Evolutionary conservation across 768 basidiomycete genomes (phyloP), one percentile per base, ranked within the genome.

Genomic region (Fibroporia radiculosa): DNA sequence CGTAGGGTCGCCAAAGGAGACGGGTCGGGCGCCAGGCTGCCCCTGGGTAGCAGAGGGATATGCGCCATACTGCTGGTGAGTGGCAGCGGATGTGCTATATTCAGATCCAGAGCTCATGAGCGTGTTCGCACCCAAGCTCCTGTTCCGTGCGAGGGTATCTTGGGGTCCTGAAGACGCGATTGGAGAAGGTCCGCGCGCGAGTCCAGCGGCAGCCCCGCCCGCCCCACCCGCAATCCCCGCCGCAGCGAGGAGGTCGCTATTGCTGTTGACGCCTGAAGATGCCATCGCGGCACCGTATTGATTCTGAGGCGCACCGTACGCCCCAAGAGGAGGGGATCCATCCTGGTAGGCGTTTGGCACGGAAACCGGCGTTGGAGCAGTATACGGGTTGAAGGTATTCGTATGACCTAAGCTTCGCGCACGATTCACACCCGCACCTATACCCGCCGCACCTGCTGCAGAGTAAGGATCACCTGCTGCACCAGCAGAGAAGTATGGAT

Each of bases 381-480:
- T 61, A 50, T 69, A 71, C 25, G 68, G 69, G 7, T 58, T 52
- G 49, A 60, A 49, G 55, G 59, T 18, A 57, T 60, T 43, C 54
- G 62, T 48, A 49, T 57, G 12, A 51, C 58, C 37, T 57, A 52
- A n/a, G 56, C 60, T 47, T 56, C 60, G 51, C 40, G 61, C 55
- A 26, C 66, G 53, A 40, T 56, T 60, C 45, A 64, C 39, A 35
- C 58, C 56, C 38, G 56, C 59, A 49, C 47, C 72, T 27, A 72
- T 57, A 7, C 70, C 73, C 0, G 70, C 66, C 6, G 68, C 55
- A 27, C 66, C 65, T 0, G 62, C 48, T 3, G 53, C 62, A 8
- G 48, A 53, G 4, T 69, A 68, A 1, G 67, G 58, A 20, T 71
- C 69, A 55, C 65, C 69, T 0, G 65, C 60, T 4, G 63, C 48